Conservation (phyloP, 2,329 filamentous ascomycete genomes). For the Magnaporthiopsis incrustans region DNA sequence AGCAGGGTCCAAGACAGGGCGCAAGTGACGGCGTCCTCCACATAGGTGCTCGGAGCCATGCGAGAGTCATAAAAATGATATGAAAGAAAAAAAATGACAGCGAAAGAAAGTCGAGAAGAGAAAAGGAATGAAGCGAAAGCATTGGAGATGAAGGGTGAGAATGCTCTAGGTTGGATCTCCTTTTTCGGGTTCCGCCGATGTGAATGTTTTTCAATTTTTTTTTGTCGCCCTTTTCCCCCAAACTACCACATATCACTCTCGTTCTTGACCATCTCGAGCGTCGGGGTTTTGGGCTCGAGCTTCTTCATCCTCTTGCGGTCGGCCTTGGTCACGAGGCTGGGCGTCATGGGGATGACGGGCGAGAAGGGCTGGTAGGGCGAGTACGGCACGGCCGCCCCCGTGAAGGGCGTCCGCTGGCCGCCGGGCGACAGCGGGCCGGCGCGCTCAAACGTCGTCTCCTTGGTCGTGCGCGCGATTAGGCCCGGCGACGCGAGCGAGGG, state of each 20-base stretch:
- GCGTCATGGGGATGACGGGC: constrained; percentile 67
- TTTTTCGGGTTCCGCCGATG: neutral
- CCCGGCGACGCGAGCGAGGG: constrained; percentile 44
- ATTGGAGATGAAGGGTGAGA: neutral
- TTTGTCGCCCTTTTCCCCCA: no score
- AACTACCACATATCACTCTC: constrained; percentile 57
- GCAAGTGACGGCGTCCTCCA: neutral
- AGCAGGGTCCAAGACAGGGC: constrained; percentile 18
- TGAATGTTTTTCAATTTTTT: neutral
- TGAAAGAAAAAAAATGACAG: neutral
- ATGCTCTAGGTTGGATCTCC: neutral
- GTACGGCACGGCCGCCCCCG: constrained; percentile 58
- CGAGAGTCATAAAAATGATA: neutral
- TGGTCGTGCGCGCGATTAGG: constrained; percentile 34
- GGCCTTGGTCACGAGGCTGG: constrained; percentile 61
- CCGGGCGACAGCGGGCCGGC: constrained; percentile 47
- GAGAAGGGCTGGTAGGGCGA: constrained; percentile 74
- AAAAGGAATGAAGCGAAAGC: neutral
- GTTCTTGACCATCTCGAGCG: constrained; percentile 52
- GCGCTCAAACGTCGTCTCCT: constrained; percentile 58
- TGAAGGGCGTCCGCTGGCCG: constrained; percentile 51
- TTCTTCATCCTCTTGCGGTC: constrained; percentile 63
- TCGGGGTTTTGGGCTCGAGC: constrained; percentile 55
- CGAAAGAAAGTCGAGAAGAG: neutral
- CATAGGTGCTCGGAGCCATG: neutral